phyloP scores from a whole-genome alignment of 768 basidiomycete species.

The Boletus reticulatus region DNA sequence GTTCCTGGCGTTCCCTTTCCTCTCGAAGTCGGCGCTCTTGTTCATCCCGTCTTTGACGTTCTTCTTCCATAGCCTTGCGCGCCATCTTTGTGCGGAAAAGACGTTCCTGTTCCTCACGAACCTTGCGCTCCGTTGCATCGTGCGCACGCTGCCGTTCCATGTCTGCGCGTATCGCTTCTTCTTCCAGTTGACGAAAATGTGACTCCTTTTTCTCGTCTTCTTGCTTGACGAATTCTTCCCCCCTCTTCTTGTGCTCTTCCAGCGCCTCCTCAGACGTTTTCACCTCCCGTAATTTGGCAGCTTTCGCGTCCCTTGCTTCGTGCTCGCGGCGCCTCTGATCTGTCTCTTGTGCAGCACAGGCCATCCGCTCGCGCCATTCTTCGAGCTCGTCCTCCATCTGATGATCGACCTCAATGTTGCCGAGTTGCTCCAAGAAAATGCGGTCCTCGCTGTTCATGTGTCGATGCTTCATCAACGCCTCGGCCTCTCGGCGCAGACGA shows the following conservation, averaged over 20 bases:
- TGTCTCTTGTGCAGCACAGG: constrained; percentile 20
- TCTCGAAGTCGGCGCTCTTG: constrained; percentile 7
- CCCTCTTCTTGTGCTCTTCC: constrained; percentile 16
- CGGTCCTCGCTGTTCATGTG: constrained; percentile 19
- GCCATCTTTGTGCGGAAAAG: constrained; percentile 4
- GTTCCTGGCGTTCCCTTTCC: constrained; percentile 10
- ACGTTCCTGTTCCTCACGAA: constrained; percentile 23
- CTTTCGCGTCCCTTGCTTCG: constrained; percentile 18
- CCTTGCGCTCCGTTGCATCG: constrained; percentile 21
- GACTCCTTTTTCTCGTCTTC: constrained; percentile 5
- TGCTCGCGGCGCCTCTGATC: constrained; percentile 15
- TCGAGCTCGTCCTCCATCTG: constrained; percentile 13
- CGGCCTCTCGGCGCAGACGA: constrained; percentile 11
- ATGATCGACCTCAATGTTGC: constrained; percentile 14
- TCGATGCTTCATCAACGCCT: constrained; percentile 14
- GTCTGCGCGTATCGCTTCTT: constrained; percentile 14
- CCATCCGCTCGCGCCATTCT: constrained; percentile 17
- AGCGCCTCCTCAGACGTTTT: constrained; percentile 10
- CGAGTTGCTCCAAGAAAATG: constrained; percentile 26
- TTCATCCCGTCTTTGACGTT: constrained; percentile 5
- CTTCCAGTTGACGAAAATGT: constrained; percentile 9
- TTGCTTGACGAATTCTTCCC: constrained; percentile 18
- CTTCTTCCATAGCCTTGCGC: constrained; percentile 14
- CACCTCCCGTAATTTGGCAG: constrained; percentile 15
- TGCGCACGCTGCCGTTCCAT: constrained; percentile 17